These are phyloP conservation scores for Monascus purpureus DNA, from an alignment of 495 filamentous ascomycete species.

Conservation along the genomic window DNA sequence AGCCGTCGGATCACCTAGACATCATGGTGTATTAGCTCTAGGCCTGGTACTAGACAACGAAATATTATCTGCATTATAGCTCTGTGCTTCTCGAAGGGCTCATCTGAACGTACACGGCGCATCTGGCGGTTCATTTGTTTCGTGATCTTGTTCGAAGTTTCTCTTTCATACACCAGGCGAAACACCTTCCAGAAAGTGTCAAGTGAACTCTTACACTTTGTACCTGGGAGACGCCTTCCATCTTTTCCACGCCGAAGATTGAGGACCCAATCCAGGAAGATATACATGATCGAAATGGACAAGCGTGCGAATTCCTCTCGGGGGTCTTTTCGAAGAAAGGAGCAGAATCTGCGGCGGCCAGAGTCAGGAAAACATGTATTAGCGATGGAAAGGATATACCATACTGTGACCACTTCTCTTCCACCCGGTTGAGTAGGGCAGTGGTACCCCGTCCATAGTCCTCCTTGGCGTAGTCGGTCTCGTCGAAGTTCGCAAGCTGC, in stretches of 20 bases:
- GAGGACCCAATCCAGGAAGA: constrained; percentile 18
- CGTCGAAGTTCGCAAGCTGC: constrained; percentile 18
- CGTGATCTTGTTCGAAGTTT: constrained; percentile 11
- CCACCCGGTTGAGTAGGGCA: constrained; percentile 14
- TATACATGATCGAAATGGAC: constrained; percentile 11
- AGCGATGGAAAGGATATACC: constrained; percentile 2
- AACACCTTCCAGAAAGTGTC: constrained; percentile 18
- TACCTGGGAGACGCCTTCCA: constrained; percentile 13
- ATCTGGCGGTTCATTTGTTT: constrained; percentile 13
- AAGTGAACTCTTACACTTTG: constrained; percentile 10
- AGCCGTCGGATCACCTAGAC: constrained; percentile 9
- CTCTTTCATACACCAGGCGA: constrained; percentile 14
- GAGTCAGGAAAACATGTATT: constrained; percentile 5
- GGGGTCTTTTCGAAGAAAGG: constrained; percentile 13
- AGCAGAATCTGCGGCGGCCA: constrained; percentile 11
- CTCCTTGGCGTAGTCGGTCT: constrained; percentile 19
- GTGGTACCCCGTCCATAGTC: constrained; percentile 19
- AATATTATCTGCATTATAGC: constrained; percentile 5
- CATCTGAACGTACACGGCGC: constrained; percentile 10
- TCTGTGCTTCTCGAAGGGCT: constrained; percentile 4
- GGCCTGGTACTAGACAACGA: constrained; percentile 3
- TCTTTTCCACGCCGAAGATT: constrained; percentile 16
- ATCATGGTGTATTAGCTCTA: constrained; percentile 2
- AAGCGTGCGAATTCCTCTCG: constrained; percentile 7
- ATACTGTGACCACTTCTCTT: constrained; percentile 10